Percentiles rank a stretch among this genome's conserved stretches.
Conservation (phyloP, 1,284 basidiomycete species). For the Rhodotorula sp. region DNA sequence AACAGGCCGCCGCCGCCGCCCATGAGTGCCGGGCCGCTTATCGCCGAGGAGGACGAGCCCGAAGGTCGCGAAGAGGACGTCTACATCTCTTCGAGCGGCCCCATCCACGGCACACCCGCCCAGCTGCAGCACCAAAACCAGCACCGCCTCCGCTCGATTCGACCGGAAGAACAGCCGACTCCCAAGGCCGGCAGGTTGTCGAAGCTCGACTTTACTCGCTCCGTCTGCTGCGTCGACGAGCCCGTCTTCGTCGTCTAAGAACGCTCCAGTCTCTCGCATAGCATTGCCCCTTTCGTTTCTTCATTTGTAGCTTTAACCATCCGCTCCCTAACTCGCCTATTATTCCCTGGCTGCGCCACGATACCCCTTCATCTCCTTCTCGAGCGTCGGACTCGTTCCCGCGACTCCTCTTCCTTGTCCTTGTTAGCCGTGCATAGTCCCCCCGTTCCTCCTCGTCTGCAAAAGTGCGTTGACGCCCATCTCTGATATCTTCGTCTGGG, state of each 20-base stretch:
- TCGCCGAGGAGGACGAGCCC: slow-evolving; percentile 17
- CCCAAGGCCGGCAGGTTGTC: slow-evolving; percentile 22
- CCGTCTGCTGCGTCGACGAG: slow-evolving; percentile 31
- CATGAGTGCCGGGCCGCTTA: not conserved
- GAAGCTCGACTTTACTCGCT: slow-evolving; percentile 32
- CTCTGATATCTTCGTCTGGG: too few relatives aligned
- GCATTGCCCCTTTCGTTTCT: not conserved
- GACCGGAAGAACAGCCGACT: slow-evolving; percentile 22
- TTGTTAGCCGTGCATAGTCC: too few relatives aligned
- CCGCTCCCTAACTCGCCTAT: not conserved
- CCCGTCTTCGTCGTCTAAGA: slow-evolving; percentile 33
- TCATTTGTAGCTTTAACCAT: not conserved
- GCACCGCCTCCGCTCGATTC: slow-evolving; percentile 28
- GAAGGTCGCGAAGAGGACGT: slow-evolving; percentile 24
- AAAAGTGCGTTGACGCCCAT: too few relatives aligned
- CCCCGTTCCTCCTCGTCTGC: too few relatives aligned
- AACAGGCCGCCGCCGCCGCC: slow-evolving; percentile 1
- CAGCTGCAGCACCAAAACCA: slow-evolving; percentile 25
- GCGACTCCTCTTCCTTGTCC: too few relatives aligned
- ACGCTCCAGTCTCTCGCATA: not conserved
- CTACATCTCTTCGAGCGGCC: slow-evolving; percentile 14
- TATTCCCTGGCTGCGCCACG: too few relatives aligned
- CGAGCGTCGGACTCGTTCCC: too few relatives aligned
- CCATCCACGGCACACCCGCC: slow-evolving; percentile 5
- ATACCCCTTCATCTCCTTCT: not conserved